These are phyloP conservation scores for Apiospora phragmitis DNA, from an alignment of 2,329 filamentous ascomycete genomes.

Conservation along the genomic window DNA sequence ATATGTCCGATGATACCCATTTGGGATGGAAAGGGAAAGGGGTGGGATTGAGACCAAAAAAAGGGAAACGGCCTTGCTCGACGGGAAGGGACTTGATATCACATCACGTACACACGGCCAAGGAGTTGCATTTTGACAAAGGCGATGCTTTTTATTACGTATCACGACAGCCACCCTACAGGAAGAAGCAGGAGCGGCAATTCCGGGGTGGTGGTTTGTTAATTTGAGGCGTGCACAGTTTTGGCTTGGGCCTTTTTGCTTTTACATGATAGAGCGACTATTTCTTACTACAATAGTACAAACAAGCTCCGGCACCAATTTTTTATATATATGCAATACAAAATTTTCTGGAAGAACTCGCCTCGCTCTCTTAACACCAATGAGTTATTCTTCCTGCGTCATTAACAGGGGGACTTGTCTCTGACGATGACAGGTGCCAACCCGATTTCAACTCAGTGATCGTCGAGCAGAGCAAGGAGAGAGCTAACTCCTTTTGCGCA, in stretches of 20 bases:
- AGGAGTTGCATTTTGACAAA: not conserved
- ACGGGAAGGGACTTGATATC: not conserved
- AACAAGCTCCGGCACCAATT: not conserved
- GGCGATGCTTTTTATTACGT: not conserved
- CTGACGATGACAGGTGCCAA: not conserved
- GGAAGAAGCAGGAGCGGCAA: conserved; percentile 5
- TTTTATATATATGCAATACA: not conserved
- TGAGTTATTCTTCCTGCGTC: not conserved
- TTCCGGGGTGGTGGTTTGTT: conserved; percentile 2
- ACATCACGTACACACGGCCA: not conserved
- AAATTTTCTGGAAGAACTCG: not conserved
- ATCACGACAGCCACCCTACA: not conserved
- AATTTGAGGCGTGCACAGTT: not conserved
- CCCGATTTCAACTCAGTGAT: too few species aligned
- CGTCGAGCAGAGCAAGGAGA: not conserved
- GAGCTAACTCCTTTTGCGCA: not conserved
- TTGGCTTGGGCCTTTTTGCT: not conserved
- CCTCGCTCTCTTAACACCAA: not conserved
- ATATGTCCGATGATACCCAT: conserved; percentile 8
- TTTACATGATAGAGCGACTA: conserved; percentile 4
- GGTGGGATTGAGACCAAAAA: not conserved
- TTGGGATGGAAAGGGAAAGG: not conserved
- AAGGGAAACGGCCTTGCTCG: not conserved
- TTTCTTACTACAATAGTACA: conserved; percentile 6
- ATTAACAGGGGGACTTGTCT: not conserved